A percentile compares a stretch with the other conserved stretches of the same genome.
These are phyloP conservation scores for Tubosaeta sp. DNA, from an alignment of 768 basidiomycete genomes.

Conservation along the genomic window DNA sequence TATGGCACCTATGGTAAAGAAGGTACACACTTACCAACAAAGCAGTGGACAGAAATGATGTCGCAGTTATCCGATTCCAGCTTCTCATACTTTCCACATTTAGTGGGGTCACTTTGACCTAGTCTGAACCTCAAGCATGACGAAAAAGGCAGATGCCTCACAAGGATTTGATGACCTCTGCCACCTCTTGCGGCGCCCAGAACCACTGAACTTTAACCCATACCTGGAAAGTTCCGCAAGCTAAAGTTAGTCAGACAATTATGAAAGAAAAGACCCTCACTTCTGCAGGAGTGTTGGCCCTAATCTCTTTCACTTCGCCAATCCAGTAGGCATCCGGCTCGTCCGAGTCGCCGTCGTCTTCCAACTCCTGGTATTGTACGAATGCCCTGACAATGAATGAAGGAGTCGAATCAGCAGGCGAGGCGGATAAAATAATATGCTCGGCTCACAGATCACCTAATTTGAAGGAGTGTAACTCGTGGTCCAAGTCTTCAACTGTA, in stretches of 20 bases:
- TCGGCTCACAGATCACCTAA: slow-evolving; percentile 34
- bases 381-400: slow-evolving; percentile 27
- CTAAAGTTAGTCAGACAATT: not conserved
- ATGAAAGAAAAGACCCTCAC: slow-evolving; percentile 15
- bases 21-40: slow-evolving; percentile 38
- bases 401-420: not conserved
- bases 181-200: slow-evolving; percentile 48
- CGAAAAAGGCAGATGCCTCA: slow-evolving; percentile 24
- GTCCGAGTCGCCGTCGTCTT: slow-evolving; percentile 1
- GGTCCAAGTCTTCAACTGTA: slow-evolving; percentile 14
- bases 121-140: not conserved
- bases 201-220: slow-evolving; percentile 55
- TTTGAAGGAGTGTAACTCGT: slow-evolving; percentile 22
- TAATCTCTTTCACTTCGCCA: slow-evolving; percentile 44
- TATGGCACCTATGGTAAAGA: not conserved
- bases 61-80: slow-evolving; percentile 48
- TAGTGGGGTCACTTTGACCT: slow-evolving; percentile 32
- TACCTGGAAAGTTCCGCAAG: slow-evolving; percentile 33
- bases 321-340: slow-evolving; percentile 48
- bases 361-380: slow-evolving; percentile 18
- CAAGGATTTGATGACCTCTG: slow-evolving; percentile 44
- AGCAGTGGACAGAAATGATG: slow-evolving; percentile 40
- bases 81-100: slow-evolving; percentile 46
- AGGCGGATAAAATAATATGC: not conserved
- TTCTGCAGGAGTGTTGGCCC: slow-evolving; percentile 27